phyloP scores from a whole-genome alignment of 352 stramenopile species.

The Phytophthora sp. region DNA sequence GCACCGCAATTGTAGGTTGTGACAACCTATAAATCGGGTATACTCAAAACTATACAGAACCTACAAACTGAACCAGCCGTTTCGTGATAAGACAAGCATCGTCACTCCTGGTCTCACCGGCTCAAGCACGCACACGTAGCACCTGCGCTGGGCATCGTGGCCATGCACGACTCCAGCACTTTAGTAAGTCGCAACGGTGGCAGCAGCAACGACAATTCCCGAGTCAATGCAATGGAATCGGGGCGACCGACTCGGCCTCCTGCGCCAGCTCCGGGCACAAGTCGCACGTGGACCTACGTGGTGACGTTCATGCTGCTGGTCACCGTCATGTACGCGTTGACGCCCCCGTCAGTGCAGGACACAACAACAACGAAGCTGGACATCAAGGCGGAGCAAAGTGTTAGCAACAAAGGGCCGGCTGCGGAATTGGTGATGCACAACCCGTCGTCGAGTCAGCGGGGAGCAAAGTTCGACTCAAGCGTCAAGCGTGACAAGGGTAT shows the following conservation, averaged over 20 bases:
- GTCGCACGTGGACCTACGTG: conserved; percentile 24
- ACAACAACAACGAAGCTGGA: background rate
- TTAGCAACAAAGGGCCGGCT: conserved; percentile 1
- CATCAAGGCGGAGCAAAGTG: background rate
- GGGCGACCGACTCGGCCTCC: background rate
- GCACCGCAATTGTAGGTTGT: background rate
- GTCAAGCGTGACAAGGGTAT: conserved; percentile 40
- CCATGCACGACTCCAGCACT: conserved; percentile 21
- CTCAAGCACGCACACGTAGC: conserved; percentile 13
- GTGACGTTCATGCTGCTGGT: conserved; percentile 8
- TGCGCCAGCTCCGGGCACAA: conserved; percentile 4
- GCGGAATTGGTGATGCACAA: conserved; percentile 8
- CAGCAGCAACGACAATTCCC: conserved; percentile 1
- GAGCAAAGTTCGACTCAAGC: conserved; percentile 19
- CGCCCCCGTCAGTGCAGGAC: conserved; percentile 6
- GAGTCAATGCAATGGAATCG: conserved; percentile 15
- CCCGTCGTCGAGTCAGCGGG: conserved; percentile 13
- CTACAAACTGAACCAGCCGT: background rate
- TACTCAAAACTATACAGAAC: conserved; percentile 3
- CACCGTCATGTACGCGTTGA: conserved; percentile 22
- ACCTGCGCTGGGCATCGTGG: conserved; percentile 1
- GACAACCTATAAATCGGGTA: background rate
- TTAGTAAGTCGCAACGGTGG: conserved; percentile 20
- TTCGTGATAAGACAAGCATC: conserved; percentile 9
- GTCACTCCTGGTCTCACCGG: conserved; percentile 19